Base-by-base conservation (phyloP, 108 stramenopile genomes). In the Mayamaea pseudoterrestris region DNA sequence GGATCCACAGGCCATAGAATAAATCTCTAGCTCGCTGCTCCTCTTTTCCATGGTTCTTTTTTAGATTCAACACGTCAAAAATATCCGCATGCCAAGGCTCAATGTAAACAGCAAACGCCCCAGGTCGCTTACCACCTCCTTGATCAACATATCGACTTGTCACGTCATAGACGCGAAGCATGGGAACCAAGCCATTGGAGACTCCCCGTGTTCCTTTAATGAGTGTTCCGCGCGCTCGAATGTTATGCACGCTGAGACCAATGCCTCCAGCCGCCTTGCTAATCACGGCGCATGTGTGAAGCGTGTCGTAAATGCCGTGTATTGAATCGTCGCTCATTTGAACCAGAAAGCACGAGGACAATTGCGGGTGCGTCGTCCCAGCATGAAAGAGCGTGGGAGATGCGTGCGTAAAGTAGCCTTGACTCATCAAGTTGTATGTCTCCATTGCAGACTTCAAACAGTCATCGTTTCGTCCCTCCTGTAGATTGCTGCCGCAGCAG, bases 61-160 rank as follows among this genome's bases (percentile, higher is more conserved):
- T 58, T 43, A 99, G 61, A 47, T 99, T 97, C 57, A 99, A 66
- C 69, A 98, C 95, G 47, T 72, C 68, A 53, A 93, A 79, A 55
- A 99, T 76, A 68, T 99, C 98, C 1, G 97, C 95, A 63, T 99
- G 98, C 98, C 98, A 99, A 1, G 98, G 98, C 69, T 99, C 98
- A 31, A 99, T 69, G 81, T 99, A 99, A 32, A 92, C 71, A 49
- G 97, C 97, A 58, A 99, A 95, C 36, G 75, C 71, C 26, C 98
- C 98, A 66, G 95, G 95, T 32, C 98, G 72, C 84, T 99, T 99
- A 63, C 97, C 97, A 12, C 98, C 98, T 34, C 98, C 98, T 69
- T 99, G 98, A 58, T 98, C 93, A 41, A 94, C 94, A 68, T 97
- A 99, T 26, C 96, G 80, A 2, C 96, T 96, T 21, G 98, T 99